These are phyloP conservation scores for Monascus ruber DNA, from an alignment of 2,329 filamentous ascomycete species.

Conservation along the genomic window DNA sequence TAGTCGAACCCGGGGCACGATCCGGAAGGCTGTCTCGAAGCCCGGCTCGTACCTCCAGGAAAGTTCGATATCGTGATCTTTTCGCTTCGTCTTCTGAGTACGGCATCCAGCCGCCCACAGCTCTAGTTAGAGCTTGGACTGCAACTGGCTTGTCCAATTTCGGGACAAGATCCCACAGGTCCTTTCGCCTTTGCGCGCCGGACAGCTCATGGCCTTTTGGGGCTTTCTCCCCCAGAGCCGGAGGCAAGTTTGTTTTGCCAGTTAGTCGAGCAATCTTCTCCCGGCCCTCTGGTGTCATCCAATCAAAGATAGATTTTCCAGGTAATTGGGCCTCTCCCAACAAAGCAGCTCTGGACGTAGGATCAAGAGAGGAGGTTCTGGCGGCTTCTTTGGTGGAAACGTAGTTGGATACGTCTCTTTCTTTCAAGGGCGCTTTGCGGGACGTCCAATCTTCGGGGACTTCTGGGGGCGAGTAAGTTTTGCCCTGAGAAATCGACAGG, in stretches of 20 bases:
- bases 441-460: conserved; percentile 57
- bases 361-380: conserved; percentile 62
- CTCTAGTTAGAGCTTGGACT: conserved; percentile 55
- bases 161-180: conserved; percentile 49
- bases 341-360: conserved; percentile 63
- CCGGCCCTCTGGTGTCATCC: conserved; percentile 64
- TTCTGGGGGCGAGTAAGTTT: conserved; percentile 33
- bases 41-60: conserved; percentile 66
- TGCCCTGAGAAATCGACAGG: conserved; percentile 35
- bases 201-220: conserved; percentile 53
- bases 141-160: conserved; percentile 56
- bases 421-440: conserved; percentile 35
- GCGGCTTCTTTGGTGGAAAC: conserved; percentile 66
- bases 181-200: conserved; percentile 51
- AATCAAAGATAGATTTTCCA: conserved; percentile 93
- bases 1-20: conserved; percentile 39
- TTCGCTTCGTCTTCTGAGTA: conserved; percentile 77
- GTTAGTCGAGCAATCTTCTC: conserved; percentile 65
- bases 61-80: conserved; percentile 65
- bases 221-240: conserved; percentile 59
- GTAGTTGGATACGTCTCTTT: conserved; percentile 34
- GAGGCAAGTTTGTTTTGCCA: conserved; percentile 65
- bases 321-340: conserved; percentile 72
- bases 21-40: conserved; percentile 48
- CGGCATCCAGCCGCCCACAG: conserved; percentile 59